These are phyloP conservation scores for Candida orba DNA, from an alignment of 805 yeast species.

Conservation along the genomic window DNA sequence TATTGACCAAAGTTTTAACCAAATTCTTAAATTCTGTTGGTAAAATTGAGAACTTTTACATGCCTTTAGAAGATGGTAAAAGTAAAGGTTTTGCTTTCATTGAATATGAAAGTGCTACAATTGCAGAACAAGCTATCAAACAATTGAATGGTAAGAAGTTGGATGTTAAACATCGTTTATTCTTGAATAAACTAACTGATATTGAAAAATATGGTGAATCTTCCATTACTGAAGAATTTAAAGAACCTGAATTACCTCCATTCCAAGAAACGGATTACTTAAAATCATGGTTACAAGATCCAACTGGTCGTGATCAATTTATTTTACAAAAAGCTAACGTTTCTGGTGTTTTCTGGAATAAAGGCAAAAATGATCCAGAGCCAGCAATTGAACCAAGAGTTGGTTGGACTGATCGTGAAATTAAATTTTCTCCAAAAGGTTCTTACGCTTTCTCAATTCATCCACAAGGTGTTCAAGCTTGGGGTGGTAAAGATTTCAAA, in stretches of 20 bases:
- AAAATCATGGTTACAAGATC: constrained; percentile 87
- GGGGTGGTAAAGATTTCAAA: constrained; percentile 86
- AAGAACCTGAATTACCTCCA: constrained; percentile 66
- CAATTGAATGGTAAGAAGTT: constrained; percentile 82
- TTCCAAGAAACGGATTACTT: constrained; percentile 75
- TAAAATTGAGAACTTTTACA: constrained; percentile 64
- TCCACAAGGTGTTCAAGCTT: constrained; percentile 89
- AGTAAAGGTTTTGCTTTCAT: constrained; percentile 85
- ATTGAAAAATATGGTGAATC: constrained; percentile 70
- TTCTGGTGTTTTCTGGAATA: constrained; percentile 85
- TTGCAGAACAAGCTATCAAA: constrained; percentile 74
- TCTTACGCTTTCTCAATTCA: constrained; percentile 81
- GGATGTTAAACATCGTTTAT: constrained; percentile 87
- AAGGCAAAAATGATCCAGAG: constrained; percentile 64
- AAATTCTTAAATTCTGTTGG: constrained; percentile 78
- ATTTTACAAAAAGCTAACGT: constrained; percentile 70
- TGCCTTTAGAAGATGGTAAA: constrained; percentile 75
- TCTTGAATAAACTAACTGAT: constrained; percentile 76
- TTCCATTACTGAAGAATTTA: constrained; percentile 51
- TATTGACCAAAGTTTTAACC: constrained; percentile 75
- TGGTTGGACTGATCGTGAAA: constrained; percentile 82
- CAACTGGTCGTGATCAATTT: constrained; percentile 84
- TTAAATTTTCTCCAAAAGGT: constrained; percentile 91
- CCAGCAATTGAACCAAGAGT: constrained; percentile 69
- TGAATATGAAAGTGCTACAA: constrained; percentile 60